Conservation (phyloP, 371 early-diverging fungal species). For the Zychaea mexicana region DNA sequence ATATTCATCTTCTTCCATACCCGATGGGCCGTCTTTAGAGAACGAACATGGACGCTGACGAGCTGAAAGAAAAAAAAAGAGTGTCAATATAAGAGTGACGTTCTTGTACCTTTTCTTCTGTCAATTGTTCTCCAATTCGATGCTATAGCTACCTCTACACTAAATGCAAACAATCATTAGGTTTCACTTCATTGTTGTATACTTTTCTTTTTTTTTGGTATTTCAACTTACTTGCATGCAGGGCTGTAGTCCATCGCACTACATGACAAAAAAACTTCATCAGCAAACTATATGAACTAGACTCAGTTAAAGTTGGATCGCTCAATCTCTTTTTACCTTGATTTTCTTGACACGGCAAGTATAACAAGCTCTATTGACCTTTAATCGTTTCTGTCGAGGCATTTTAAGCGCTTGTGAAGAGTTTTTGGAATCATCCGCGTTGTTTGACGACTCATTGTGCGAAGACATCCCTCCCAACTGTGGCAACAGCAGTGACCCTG, state of each 20-base stretch:
- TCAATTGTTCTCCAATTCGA: background rate
- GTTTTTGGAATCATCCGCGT: slow-evolving; percentile 2
- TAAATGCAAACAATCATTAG: slow-evolving; percentile 1
- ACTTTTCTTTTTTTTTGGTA: no score
- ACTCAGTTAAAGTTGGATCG: background rate
- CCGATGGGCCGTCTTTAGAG: slow-evolving; percentile 25
- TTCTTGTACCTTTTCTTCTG: background rate
- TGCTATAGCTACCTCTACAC: slow-evolving; percentile 13
- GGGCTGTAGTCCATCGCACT: slow-evolving; percentile 57
- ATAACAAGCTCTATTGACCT: slow-evolving; percentile 49
- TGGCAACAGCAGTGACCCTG: slow-evolving; percentile 4
- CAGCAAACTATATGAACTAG: no score
- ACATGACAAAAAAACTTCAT: background rate
- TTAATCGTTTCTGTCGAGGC: slow-evolving; percentile 41
- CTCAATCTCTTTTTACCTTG: slow-evolving; percentile 27
- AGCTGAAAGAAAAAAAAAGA: slow-evolving; percentile 14
- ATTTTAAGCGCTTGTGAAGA: slow-evolving; percentile 4
- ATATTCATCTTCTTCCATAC: slow-evolving; percentile 8
- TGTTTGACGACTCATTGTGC: slow-evolving; percentile 1
- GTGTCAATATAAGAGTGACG: background rate
- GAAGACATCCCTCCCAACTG: slow-evolving; percentile 4
- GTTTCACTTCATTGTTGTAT: background rate
- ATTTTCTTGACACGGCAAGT: slow-evolving; percentile 55
- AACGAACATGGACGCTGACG: slow-evolving; percentile 32
- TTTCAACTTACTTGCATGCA: slow-evolving; percentile 60